Base-by-base conservation (phyloP, 2,329 filamentous ascomycete species). In the Phyllosticta capitalensis region DNA sequence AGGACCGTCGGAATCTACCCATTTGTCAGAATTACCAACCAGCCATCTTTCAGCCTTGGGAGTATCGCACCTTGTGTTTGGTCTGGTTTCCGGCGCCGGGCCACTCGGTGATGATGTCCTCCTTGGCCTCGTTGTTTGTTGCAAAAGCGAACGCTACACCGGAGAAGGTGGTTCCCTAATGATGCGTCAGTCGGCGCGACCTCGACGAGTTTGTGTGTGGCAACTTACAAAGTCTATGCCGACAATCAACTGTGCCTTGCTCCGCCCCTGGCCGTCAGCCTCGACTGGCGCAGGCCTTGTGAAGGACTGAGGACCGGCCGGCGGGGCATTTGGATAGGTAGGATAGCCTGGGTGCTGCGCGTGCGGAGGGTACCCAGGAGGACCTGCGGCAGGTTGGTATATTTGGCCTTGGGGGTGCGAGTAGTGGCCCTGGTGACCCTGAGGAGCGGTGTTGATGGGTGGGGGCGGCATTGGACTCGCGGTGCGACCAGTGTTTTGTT, bases 81-180 rank as follows among this genome's bases (percentile, higher is more conserved):
- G 94, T 96, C 74, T 96, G 92, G 60, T 94, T 96, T 66, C 94
- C 94, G 38, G 94, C 92, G 67, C 94, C 94, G 24, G 94, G 94
- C 94, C 94, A 99, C 77, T 99, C 94, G 64, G 92, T 95, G 68
- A 99, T 99, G 68, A 97, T 97, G 74, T 97, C 92, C 76, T 97
- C 94, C 74, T 96, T 95, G 62, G 92, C 91, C 75, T 96, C 92
- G 67, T 92, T 95, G 77, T 96, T 96, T 62, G 92, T 96, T 63
- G 92, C 92, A 76, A 89, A 89, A 51, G 86, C 86, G 72, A 96
- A 99, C 30, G 92, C 92, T 64, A 97, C 92, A 72, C 94, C 94
- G 2, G 94, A 97, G 74, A 97, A 99, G 5, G 94, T 99, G 19
- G 94, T 99, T 65, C 94, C 90, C 90, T 95, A 68, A 17, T 10